phyloP scores from a whole-genome alignment of 2,329 filamentous ascomycete genomes.

The Trichoderma lentiforme region DNA sequence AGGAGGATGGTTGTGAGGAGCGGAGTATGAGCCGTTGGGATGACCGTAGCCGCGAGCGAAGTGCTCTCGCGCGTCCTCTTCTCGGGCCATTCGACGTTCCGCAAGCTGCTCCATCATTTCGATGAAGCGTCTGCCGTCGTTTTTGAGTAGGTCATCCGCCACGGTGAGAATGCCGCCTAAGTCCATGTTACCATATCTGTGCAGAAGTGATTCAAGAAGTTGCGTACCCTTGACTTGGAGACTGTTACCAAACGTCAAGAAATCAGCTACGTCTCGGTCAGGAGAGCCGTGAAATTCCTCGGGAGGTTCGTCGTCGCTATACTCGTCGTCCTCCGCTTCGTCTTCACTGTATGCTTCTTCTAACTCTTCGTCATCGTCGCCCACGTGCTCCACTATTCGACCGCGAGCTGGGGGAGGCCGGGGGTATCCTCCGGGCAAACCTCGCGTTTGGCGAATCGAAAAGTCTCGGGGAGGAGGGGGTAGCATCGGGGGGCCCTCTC shows the following conservation, averaged over 20 bases:
- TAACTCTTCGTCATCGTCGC: slow-evolving; percentile 53
- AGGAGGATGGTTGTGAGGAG: slow-evolving; percentile 69
- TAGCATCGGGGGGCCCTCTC: slow-evolving; percentile 58
- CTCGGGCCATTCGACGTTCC: slow-evolving; percentile 93
- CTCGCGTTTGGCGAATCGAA: slow-evolving; percentile 56
- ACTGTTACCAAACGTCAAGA: slow-evolving; percentile 97
- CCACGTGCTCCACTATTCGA: slow-evolving; percentile 67
- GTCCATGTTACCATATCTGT: slow-evolving; percentile 47
- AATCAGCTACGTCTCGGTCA: slow-evolving; percentile 72
- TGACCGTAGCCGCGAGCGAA: slow-evolving; percentile 58
- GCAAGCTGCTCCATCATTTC: slow-evolving; percentile 99
- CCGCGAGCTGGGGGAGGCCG: slow-evolving; percentile 70
- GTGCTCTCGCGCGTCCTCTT: slow-evolving; percentile 73
- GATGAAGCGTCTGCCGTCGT: slow-evolving; percentile 99
- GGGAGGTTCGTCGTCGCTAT: slow-evolving; percentile 62
- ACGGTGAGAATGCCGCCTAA: slow-evolving; percentile 96
- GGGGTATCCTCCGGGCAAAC: slow-evolving; percentile 55
- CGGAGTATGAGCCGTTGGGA: slow-evolving; percentile 58
- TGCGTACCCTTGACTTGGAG: slow-evolving; percentile 81
- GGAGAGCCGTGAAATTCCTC: slow-evolving; percentile 64
- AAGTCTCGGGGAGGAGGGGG: slow-evolving; percentile 56
- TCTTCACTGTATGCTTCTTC: slow-evolving; percentile 51
- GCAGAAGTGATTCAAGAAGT: slow-evolving; percentile 43
- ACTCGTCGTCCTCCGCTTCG: slow-evolving; percentile 57
- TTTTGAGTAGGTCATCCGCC: slow-evolving; percentile 96